These are phyloP conservation scores for Lipomyces sp. DNA, from an alignment of 805 yeast species.

Conservation along the genomic window DNA sequence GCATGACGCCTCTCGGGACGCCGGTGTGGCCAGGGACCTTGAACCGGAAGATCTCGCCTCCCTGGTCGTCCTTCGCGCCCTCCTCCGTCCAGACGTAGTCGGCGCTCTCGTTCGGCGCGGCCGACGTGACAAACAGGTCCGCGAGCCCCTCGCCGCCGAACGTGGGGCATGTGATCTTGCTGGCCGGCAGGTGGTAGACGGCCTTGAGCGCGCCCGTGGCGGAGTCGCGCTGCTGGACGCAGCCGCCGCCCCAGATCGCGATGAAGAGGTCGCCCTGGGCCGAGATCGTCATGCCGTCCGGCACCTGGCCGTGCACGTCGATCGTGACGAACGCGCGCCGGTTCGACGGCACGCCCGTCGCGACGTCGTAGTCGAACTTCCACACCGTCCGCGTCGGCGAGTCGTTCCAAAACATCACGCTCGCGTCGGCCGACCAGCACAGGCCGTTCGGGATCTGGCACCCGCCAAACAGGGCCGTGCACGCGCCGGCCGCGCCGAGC, in stretches of 20 bases:
- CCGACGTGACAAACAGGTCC: slow-evolving; percentile 67
- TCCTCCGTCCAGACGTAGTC: slow-evolving; percentile 34
- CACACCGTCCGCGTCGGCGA: slow-evolving; percentile 49
- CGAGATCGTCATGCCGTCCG: slow-evolving; percentile 75
- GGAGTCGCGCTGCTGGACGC: slow-evolving; percentile 53
- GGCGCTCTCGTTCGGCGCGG: slow-evolving; percentile 48
- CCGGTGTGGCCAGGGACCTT: slow-evolving; percentile 29
- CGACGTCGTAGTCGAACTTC: slow-evolving; percentile 45
- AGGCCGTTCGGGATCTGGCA: slow-evolving; percentile 70
- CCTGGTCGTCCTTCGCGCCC: slow-evolving; percentile 30
- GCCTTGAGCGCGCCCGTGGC: slow-evolving; percentile 50
- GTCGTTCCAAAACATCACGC: slow-evolving; percentile 52
- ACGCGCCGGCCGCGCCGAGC: slow-evolving; percentile 38
- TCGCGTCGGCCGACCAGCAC: slow-evolving; percentile 49
- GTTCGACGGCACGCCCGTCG: slow-evolving; percentile 41
- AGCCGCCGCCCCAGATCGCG: slow-evolving; percentile 62
- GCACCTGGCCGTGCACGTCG: slow-evolving; percentile 45
- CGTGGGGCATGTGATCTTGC: slow-evolving; percentile 61
- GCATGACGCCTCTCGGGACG: slow-evolving; percentile 11
- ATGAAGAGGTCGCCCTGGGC: slow-evolving; percentile 53
- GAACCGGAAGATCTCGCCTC: slow-evolving; percentile 34
- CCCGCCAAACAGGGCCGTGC: slow-evolving; percentile 39
- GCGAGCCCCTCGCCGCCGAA: slow-evolving; percentile 59
- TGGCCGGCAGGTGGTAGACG: slow-evolving; percentile 55
- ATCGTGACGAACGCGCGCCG: slow-evolving; percentile 43